phyloP scores from a whole-genome alignment of 2,329 filamentous ascomycete genomes.

The Colletotrichum siamense region DNA sequence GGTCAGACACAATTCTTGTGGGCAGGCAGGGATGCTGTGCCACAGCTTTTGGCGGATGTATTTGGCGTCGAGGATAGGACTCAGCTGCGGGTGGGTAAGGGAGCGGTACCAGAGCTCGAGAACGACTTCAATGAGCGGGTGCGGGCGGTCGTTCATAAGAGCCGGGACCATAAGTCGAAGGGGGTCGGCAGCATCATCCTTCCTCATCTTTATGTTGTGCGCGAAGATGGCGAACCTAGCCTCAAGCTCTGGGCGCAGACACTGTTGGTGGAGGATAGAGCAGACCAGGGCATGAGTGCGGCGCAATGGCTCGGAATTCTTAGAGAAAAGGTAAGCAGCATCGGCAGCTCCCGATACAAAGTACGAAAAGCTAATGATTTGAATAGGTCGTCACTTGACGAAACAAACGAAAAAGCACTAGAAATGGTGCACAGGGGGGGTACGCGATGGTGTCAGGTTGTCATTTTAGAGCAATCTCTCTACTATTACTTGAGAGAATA shows the following conservation, averaged over 20 bases:
- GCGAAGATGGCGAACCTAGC: constrained; percentile 94
- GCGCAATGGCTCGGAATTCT: constrained; percentile 92
- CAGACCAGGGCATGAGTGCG: constrained; percentile 91
- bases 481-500: not conserved
- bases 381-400: not conserved
- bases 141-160: constrained; percentile 89
- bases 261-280: constrained; percentile 90
- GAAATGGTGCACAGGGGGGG: not conserved
- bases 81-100: constrained; percentile 90
- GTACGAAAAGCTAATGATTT: not conserved
- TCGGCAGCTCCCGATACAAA: not conserved
- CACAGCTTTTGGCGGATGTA: constrained; percentile 85
- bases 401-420: not conserved
- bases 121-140: constrained; percentile 97
- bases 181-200: constrained; percentile 93
- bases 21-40: constrained; percentile 92
- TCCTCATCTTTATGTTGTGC: constrained; percentile 90
- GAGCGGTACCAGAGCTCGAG: constrained; percentile 83
- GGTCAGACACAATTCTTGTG: constrained; percentile 98
- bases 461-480: constrained; percentile 1
- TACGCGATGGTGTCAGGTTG: not conserved
- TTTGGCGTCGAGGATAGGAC: constrained; percentile 87
- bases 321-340: constrained; percentile 81
- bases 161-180: constrained; percentile 82
- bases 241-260: constrained; percentile 97